phyloP scores from a whole-genome alignment of 2,329 filamentous ascomycete genomes.

The Pseudocercospora macadamiae region DNA sequence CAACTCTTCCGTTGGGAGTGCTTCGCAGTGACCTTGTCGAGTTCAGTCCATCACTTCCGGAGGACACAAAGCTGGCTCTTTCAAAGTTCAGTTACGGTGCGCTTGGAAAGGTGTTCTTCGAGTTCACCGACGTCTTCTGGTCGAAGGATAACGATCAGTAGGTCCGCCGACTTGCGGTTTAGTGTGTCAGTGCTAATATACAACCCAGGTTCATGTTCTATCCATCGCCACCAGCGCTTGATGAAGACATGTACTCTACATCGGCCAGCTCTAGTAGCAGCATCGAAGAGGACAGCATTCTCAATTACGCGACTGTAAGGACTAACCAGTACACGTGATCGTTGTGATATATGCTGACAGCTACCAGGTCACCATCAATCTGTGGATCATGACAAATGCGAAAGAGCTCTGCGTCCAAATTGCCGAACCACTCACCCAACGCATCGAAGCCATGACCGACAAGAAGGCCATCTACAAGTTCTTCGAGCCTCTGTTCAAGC shows the following conservation, averaged over 20 bases:
- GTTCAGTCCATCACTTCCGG: slow-evolving; percentile 45
- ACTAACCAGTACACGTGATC: neutral
- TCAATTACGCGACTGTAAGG: slow-evolving; percentile 47
- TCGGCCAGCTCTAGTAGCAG: slow-evolving; percentile 34
- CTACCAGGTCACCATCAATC: slow-evolving; percentile 44
- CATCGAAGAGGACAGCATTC: slow-evolving; percentile 39
- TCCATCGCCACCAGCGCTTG: slow-evolving; percentile 39
- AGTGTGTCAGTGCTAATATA: neutral
- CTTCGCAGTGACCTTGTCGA: slow-evolving; percentile 45
- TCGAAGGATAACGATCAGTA: slow-evolving; percentile 49
- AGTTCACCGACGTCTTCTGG: slow-evolving; percentile 50
- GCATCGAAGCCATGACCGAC: slow-evolving; percentile 48
- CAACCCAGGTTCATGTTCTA: slow-evolving; percentile 45
- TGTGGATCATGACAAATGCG: slow-evolving; percentile 49
- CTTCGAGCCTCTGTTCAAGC: slow-evolving; percentile 50
- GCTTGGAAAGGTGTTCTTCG: slow-evolving; percentile 49
- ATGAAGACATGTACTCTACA: slow-evolving; percentile 33
- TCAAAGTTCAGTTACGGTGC: slow-evolving; percentile 47
- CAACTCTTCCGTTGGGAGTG: slow-evolving; percentile 45
- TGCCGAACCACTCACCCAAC: slow-evolving; percentile 49
- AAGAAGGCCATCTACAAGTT: slow-evolving; percentile 44
- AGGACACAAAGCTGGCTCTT: slow-evolving; percentile 42
- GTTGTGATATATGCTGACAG: neutral
- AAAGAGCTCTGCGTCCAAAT: slow-evolving; percentile 50
- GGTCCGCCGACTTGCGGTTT: neutral